A percentile compares a stretch with the other conserved stretches of the same genome.
Evolutionary conservation across 2,329 filamentous ascomycete species (phyloP).

Genomic region (Fusarium incarnatum): DNA sequence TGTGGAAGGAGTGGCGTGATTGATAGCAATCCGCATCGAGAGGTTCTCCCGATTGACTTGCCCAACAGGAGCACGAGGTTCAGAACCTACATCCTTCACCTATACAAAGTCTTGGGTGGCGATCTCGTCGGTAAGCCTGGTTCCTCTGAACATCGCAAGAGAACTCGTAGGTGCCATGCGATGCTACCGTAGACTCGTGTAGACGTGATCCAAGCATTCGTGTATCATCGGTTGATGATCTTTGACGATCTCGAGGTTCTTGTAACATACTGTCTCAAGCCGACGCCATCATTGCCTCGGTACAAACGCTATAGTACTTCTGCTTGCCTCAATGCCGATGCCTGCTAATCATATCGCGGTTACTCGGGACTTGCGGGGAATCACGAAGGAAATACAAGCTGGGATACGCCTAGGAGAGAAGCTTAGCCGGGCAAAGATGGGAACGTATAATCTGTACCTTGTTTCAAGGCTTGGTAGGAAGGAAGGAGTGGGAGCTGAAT

Average conservation of each 20-base stretch:
- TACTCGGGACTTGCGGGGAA: background rate
- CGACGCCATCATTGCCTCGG: background rate
- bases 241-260: background rate
- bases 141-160: too few relatives aligned
- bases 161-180: too few relatives aligned
- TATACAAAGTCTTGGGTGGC: too few relatives aligned
- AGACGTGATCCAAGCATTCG: too few relatives aligned
- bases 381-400: background rate
- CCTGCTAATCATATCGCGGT: background rate
- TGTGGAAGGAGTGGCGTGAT: background rate
- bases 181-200: too few relatives aligned
- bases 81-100: too few relatives aligned
- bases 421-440: background rate
- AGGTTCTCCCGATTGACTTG: background rate
- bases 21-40: background rate
- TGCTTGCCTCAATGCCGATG: background rate
- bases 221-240: background rate
- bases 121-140: too few relatives aligned
- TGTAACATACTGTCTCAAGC: background rate
- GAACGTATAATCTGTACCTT: background rate
- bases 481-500: background rate
- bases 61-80: too few relatives aligned
- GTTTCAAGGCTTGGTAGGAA: background rate
- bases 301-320: fast-evolving
- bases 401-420: background rate